Evolutionary conservation across 805 yeast species (phyloP), one percentile per base, ranked within the genome.

Genomic region (Schwanniomyces sp.): DNA sequence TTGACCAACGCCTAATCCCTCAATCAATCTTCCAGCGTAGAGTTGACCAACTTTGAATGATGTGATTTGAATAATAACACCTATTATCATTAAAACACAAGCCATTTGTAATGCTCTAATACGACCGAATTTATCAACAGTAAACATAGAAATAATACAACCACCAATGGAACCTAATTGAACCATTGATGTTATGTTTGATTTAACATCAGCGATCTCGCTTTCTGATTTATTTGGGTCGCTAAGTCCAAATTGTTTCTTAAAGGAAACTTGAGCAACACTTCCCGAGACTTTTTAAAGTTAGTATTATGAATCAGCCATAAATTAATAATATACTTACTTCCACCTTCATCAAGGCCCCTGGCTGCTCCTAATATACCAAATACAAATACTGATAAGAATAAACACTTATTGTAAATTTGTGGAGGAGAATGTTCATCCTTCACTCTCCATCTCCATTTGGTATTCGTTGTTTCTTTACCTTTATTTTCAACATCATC

Each of bases 101-200:
- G 72, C 69, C 2, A 58, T 57, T 52, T 78, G 79, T 43, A 79
- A 60, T 9, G 83, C 64, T 54, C 77, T 63, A 44, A 78, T 68
- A 54, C 85, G 68, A 16, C 86, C 86, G 34, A 81, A 53, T 40
- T 64, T 66, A 55, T 81, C 85, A 34, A 74, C 77, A 1, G 78
- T 56, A 48, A 66, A 72, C 58, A 75, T 70, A 0, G 84, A 79
- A 18, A 80, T 44, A 12, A 80, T 44, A 17, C 82, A 66, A 16
- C 86, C 86, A 34, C 78, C 82, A 34, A 80, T 71, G 16, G 80
- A 74, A 2, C 83, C 83, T 26, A 81, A 58, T 54, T 78, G 82
- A 7, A 80, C 85, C 85, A 81, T 81, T 6, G 84, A 66, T 4
- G 80, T 71, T 55, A 81, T 80, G 56, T 79, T 81, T 5, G 83